Evolutionary conservation across 371 early-diverging fungal species (phyloP).

Genomic region (Haplosporangium sp.): DNA sequence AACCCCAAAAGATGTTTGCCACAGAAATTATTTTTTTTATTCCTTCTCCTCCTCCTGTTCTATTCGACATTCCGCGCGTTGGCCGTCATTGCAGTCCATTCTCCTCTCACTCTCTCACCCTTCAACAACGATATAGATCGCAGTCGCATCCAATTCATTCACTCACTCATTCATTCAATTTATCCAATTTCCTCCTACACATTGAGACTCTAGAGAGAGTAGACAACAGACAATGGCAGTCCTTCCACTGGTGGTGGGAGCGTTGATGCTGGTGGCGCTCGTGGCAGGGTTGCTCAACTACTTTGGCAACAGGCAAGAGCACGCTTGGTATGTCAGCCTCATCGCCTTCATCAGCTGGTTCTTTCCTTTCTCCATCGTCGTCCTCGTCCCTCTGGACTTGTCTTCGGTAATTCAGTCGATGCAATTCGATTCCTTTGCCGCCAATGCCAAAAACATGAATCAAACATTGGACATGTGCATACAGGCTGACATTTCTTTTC

Average conservation of each 20-base stretch:
- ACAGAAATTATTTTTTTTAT: not conserved
- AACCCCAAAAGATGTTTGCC: not conserved
- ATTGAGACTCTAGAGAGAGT: not conserved
- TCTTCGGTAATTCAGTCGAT: conserved; percentile 75
- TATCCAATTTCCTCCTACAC: not conserved
- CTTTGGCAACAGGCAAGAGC: conserved; percentile 76
- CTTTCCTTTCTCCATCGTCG: conserved; percentile 89
- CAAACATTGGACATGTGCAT: not conserved
- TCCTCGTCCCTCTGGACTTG: conserved; percentile 91
- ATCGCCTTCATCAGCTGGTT: conserved; percentile 82
- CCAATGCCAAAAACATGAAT: not conserved
- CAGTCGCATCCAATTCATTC: not conserved
- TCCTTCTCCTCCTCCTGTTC: not conserved
- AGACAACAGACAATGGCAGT: conserved; percentile 23
- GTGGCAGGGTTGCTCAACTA: conserved; percentile 74
- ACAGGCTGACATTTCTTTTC: not conserved
- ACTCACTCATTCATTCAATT: conserved; percentile 1
- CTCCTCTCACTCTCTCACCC: conserved; percentile 1
- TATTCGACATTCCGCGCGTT: not conserved
- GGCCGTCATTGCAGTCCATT: not conserved
- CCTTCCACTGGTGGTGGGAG: conserved; percentile 64
- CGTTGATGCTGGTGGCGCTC: conserved; percentile 60
- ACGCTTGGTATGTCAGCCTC: conserved; percentile 77
- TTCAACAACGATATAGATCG: not conserved
- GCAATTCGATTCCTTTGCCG: no score